Evolutionary conservation across 1,284 basidiomycete species (phyloP).

Genomic region (Cystobasidiaceae sp.): DNA sequence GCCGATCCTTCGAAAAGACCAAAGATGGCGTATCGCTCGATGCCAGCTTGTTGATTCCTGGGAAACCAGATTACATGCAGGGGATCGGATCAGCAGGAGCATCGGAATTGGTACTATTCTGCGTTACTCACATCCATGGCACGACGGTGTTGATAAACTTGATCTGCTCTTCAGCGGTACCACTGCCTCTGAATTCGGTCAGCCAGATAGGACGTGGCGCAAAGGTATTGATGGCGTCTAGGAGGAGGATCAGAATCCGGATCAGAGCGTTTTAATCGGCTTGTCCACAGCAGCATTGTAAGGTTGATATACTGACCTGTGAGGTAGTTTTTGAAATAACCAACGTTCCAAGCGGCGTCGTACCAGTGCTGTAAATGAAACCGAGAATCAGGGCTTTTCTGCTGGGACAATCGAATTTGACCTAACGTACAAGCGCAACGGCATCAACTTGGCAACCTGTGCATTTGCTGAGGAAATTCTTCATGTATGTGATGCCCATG

Average conservation of each 20-base stretch:
- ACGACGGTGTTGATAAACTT: conserved; percentile 33
- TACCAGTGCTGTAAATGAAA: conserved; percentile 7
- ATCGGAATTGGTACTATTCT: neutral
- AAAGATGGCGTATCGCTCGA: conserved; percentile 36
- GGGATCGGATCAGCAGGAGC: neutral
- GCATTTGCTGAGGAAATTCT: conserved; percentile 28
- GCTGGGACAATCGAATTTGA: neutral
- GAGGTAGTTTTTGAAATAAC: conserved; percentile 32
- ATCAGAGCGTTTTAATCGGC: neutral
- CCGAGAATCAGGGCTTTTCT: neutral
- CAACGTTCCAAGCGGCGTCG: conserved; percentile 15
- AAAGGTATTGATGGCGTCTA: conserved; percentile 20
- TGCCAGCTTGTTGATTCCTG: conserved; percentile 23
- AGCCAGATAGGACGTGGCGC: conserved; percentile 29
- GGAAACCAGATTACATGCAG: neutral
- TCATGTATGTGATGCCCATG: conserved; percentile 28
- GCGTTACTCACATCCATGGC: conserved; percentile 32
- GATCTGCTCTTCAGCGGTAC: conserved; percentile 29
- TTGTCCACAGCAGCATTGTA: neutral
- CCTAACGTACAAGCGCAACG: neutral
- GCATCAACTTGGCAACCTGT: conserved; percentile 4
- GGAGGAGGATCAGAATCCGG: no score
- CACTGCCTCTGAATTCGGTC: conserved; percentile 31
- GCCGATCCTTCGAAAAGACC: conserved; percentile 28
- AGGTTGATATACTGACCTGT: conserved; percentile 2